These are phyloP conservation scores for Trichophyton verrucosum DNA, from an alignment of 2,329 filamentous ascomycete genomes.

Conservation along the genomic window DNA sequence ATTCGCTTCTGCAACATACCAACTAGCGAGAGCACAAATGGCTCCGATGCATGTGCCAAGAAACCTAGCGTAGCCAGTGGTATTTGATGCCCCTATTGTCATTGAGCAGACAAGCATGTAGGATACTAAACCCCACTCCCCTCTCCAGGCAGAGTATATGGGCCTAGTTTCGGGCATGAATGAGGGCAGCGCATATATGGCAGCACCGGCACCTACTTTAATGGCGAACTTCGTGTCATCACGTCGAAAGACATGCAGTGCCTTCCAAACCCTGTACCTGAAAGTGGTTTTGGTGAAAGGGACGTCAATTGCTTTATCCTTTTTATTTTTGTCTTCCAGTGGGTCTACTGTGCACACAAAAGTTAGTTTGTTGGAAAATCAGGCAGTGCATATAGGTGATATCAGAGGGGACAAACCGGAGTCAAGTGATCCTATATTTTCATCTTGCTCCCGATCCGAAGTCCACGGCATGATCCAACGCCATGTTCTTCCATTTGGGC, in stretches of 20 bases:
- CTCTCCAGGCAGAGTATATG: conserved; percentile 75
- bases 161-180: conserved; percentile 69
- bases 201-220: conserved; percentile 84
- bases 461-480: conserved; percentile 83
- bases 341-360: conserved; percentile 10
- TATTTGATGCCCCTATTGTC: conserved; percentile 93
- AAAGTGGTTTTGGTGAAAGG: conserved; percentile 16
- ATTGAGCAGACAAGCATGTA: conserved; percentile 98
- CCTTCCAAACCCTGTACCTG: conserved; percentile 42
- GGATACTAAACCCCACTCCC: conserved; percentile 90
- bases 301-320: neutral
- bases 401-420: neutral
- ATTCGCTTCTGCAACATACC: conserved; percentile 64
- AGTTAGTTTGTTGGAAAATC: neutral
- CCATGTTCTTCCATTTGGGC: conserved; percentile 56
- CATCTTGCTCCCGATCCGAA: neutral
- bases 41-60: conserved; percentile 76
- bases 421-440: neutral
- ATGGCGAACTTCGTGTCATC: conserved; percentile 68
- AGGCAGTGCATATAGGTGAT: neutral
- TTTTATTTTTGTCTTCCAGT: conserved; percentile 9
- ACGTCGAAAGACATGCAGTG: conserved; percentile 45
- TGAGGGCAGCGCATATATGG: conserved; percentile 77
- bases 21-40: conserved; percentile 59
- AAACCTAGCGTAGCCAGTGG: conserved; percentile 76